These are phyloP conservation scores for Psophocarpus tetragonolobus DNA, from an alignment of 306 rosid species.

Conservation along the genomic window DNA sequence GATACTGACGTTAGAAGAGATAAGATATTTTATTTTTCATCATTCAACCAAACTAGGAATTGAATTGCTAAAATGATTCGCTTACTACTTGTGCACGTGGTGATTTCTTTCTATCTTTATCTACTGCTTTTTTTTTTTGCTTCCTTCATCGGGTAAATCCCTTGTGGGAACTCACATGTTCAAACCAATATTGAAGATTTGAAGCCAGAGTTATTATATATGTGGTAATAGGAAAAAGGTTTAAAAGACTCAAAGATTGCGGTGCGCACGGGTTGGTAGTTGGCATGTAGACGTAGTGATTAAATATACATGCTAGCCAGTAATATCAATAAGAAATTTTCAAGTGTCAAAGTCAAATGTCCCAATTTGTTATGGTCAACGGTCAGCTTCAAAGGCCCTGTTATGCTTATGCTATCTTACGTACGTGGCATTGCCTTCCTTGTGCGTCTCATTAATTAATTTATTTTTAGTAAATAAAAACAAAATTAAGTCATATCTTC, in stretches of 20 bases:
- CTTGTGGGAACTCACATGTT: conserved; percentile 21
- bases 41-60: conserved; percentile 24
- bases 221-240: neutral
- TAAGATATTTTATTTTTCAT: neutral
- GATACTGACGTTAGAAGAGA: neutral
- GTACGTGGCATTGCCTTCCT: neutral
- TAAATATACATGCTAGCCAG: conserved; percentile 7
- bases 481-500: neutral
- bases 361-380: conserved; percentile 33
- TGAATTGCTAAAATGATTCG: neutral
- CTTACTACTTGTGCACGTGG: conserved; percentile 41
- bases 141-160: conserved; percentile 13
- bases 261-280: conserved; percentile 52
- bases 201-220: neutral
- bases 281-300: conserved; percentile 45
- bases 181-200: neutral
- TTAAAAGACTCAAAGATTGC: conserved; percentile 38
- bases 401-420: neutral
- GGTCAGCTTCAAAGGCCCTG: conserved; percentile 52
- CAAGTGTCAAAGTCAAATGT: conserved; percentile 55
- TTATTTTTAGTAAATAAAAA: neutral
- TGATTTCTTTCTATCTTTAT: neutral
- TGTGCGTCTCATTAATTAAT: neutral
- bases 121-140: neutral
- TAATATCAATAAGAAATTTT: conserved; percentile 12